phyloP scores from a whole-genome alignment of 495 filamentous ascomycete genomes.

The Letharia columbiana region DNA sequence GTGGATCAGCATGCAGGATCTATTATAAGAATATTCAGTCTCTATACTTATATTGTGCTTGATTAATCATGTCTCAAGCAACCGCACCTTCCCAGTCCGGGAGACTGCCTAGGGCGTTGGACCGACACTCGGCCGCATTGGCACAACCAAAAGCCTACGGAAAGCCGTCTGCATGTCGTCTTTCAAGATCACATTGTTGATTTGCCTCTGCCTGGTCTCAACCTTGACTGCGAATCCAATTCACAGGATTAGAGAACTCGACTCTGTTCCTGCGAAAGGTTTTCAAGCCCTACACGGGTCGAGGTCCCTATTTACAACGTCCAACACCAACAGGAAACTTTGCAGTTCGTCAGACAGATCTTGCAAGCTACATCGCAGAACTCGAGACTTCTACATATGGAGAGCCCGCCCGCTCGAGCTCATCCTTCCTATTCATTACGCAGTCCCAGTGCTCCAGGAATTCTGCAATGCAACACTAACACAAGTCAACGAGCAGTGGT shows the following conservation, averaged over 20 bases:
- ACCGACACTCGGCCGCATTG: background rate
- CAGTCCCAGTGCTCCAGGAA: background rate
- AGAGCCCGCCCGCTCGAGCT: background rate
- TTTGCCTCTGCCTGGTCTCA: background rate
- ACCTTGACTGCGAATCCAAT: background rate
- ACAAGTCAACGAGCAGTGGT: constrained; percentile 1
- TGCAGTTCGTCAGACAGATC: background rate
- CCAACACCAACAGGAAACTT: background rate
- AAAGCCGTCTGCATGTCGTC: background rate
- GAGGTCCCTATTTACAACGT: background rate
- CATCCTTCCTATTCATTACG: background rate
- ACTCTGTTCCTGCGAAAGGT: background rate
- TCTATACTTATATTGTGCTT: background rate
- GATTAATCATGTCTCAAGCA: background rate
- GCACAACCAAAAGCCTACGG: background rate
- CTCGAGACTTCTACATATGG: background rate
- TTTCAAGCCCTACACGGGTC: background rate
- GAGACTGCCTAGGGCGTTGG: background rate
- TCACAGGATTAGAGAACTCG: background rate
- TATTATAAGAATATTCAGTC: background rate
- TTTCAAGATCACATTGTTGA: background rate
- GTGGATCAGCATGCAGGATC: background rate
- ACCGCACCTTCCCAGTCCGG: background rate
- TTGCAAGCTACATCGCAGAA: background rate
- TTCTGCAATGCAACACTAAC: background rate